Evolutionary conservation across 2,329 filamentous ascomycete species (phyloP).

Genomic region (Apiospora kogelbergensis): DNA sequence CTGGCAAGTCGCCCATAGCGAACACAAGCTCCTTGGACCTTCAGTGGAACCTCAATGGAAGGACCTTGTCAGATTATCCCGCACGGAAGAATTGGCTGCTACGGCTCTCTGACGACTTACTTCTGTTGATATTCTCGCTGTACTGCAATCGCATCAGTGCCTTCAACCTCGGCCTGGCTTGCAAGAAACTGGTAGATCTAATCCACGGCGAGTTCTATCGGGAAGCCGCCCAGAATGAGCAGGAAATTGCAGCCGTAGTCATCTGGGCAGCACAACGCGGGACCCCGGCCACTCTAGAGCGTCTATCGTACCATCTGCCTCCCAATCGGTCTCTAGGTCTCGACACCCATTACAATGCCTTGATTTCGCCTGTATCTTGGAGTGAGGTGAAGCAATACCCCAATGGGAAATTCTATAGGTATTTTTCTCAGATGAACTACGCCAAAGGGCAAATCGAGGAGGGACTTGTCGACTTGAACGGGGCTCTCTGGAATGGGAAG

Average conservation of each 20-base stretch:
- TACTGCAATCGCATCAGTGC: background rate
- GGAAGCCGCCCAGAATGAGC: background rate
- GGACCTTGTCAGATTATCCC: background rate
- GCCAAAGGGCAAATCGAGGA: background rate
- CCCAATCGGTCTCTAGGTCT: background rate
- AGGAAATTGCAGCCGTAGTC: background rate
- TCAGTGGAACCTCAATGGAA: background rate
- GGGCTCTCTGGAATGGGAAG: background rate
- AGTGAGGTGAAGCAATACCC: background rate
- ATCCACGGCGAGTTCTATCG: background rate
- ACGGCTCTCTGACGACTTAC: background rate
- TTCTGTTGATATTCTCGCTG: background rate
- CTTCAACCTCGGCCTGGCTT: background rate
- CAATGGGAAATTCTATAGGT: background rate
- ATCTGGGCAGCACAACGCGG: background rate
- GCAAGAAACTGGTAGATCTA: background rate
- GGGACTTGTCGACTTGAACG: background rate
- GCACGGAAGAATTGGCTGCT: background rate
- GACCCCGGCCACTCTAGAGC: background rate
- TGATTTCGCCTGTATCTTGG: background rate
- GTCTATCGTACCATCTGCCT: background rate
- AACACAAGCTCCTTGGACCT: background rate
- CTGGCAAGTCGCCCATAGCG: background rate
- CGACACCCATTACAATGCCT: background rate
- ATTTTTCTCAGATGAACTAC: background rate